These are phyloP conservation scores for Obba rivulosa DNA, from an alignment of 768 basidiomycete species.

Conservation along the genomic window DNA sequence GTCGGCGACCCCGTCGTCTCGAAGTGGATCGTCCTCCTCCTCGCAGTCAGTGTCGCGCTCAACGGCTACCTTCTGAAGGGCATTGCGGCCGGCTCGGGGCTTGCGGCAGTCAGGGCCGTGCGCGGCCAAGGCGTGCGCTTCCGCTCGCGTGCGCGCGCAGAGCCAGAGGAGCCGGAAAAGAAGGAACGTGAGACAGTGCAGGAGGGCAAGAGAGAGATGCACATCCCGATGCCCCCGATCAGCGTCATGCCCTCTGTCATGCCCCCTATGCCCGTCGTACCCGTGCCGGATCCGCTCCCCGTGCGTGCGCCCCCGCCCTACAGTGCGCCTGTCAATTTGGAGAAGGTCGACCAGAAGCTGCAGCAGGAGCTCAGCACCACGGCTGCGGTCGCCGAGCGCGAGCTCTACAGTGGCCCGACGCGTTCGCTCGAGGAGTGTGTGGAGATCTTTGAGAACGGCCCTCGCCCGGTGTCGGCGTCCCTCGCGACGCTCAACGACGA, in stretches of 20 bases:
- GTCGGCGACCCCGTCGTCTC: slow-evolving; percentile 91
- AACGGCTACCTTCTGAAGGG: slow-evolving; percentile 94
- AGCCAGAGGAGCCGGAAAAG: slow-evolving; percentile 11
- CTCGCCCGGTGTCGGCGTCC: slow-evolving; percentile 51
- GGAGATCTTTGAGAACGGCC: slow-evolving; percentile 72
- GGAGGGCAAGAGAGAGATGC: slow-evolving; percentile 4
- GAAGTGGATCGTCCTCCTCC: slow-evolving; percentile 90
- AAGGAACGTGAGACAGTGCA: too few species aligned
- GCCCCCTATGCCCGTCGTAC: slow-evolving; percentile 8
- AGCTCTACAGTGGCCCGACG: background rate
- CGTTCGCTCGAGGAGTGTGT: slow-evolving; percentile 75
- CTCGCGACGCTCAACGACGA: slow-evolving; percentile 77
- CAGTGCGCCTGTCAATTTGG: slow-evolving; percentile 41
- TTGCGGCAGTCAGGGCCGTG: slow-evolving; percentile 19
- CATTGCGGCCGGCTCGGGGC: slow-evolving; percentile 50
- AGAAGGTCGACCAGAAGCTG: slow-evolving; percentile 51
- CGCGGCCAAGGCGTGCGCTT: slow-evolving; percentile 20
- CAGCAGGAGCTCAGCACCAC: slow-evolving; percentile 27
- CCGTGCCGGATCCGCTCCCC: slow-evolving; percentile 5
- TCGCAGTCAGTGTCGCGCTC: slow-evolving; percentile 80
- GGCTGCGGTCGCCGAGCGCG: slow-evolving; percentile 9
- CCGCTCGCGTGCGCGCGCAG: slow-evolving; percentile 18
- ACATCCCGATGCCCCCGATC: slow-evolving; percentile 10
- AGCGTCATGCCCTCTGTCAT: slow-evolving; percentile 13
- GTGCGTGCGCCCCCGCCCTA: slow-evolving; percentile 7